Evolutionary conservation across 306 rosid genomes (phyloP), one percentile per base, ranked within the genome.

Genomic region (Cicer bijugum): DNA sequence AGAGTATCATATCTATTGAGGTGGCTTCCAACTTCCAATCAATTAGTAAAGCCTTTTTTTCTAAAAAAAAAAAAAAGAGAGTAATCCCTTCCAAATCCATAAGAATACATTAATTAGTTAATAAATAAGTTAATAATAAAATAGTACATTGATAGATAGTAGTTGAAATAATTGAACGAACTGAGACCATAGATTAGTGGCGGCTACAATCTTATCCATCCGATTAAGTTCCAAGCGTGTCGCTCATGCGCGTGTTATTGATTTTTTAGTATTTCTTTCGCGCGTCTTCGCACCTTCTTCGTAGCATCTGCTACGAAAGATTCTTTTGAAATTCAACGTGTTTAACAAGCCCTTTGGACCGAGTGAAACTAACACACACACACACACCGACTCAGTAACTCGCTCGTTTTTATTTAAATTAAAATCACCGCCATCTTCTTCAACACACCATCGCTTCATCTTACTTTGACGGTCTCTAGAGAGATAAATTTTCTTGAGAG

Each of bases 251-350:
- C n/a, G 75, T 52, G 75, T 46, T 0, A 47, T 23, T 23, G 33
- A 23, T 2, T 23, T 23, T 23, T 23, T 23, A 23, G 33, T 23
- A 23, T 61, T 67, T 11, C 82, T 70, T 74, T 61, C 67, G 85
- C 91, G 91, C 93, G 87, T 82, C 80, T 88, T 86, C 97, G 75
- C 23, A 47, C 70, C 71, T 9, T 79, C 81, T 86, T 86, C 95
- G 80, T 75, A 5, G 85, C 85, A 75, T 72, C 81, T 79, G 55
- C 92, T 82, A n/a, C 53, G 86, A 84, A 84, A 69, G 40, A 55
- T 57, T 35, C 57, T 10, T 7, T 7, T 5, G 40, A 46, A n/a
- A 37, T 80, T 61, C 68, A 62, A 12, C 80, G 78, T 33, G 71
- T 59, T 53, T 51, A 42, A 17, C 10, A 35, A 53, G 57, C 45